phyloP scores from a whole-genome alignment of 2,329 filamentous ascomycete species.

The Aspergillus viridinutans region DNA sequence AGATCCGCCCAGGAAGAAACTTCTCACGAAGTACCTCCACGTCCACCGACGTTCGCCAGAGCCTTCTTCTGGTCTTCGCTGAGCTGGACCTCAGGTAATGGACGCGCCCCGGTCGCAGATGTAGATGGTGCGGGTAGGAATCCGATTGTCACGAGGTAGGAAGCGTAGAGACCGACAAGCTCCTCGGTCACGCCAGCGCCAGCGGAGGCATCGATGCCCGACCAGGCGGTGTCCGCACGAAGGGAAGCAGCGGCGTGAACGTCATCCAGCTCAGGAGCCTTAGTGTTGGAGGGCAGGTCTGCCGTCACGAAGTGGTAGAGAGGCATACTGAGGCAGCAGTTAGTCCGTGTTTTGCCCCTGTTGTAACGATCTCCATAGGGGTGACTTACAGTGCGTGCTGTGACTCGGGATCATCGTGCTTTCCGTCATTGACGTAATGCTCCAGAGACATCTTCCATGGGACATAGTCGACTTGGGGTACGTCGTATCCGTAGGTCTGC shows the following conservation, averaged over 20 bases:
- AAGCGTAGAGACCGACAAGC: slow-evolving; percentile 59
- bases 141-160: slow-evolving; percentile 59
- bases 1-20: neutral
- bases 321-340: slow-evolving; percentile 50
- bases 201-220: slow-evolving; percentile 54
- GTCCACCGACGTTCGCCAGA: slow-evolving; percentile 50
- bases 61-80: slow-evolving; percentile 47
- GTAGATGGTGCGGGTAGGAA: slow-evolving; percentile 51
- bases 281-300: slow-evolving; percentile 65
- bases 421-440: slow-evolving; percentile 59
- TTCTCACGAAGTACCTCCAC: slow-evolving; percentile 37
- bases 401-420: slow-evolving; percentile 53
- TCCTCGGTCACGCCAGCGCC: slow-evolving; percentile 57
- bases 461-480: slow-evolving; percentile 63
- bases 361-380: neutral
- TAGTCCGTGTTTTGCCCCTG: neutral
- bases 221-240: slow-evolving; percentile 57
- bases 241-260: slow-evolving; percentile 62
- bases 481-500: slow-evolving; percentile 67
- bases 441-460: slow-evolving; percentile 66
- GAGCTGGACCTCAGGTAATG: slow-evolving; percentile 45
- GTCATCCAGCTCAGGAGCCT: slow-evolving; percentile 71
- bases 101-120: slow-evolving; percentile 15
- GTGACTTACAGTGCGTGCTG: slow-evolving; percentile 60
- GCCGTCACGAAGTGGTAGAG: slow-evolving; percentile 69